Conservation (phyloP, 805 yeast species). For the Saccharomycopsis sp. region DNA sequence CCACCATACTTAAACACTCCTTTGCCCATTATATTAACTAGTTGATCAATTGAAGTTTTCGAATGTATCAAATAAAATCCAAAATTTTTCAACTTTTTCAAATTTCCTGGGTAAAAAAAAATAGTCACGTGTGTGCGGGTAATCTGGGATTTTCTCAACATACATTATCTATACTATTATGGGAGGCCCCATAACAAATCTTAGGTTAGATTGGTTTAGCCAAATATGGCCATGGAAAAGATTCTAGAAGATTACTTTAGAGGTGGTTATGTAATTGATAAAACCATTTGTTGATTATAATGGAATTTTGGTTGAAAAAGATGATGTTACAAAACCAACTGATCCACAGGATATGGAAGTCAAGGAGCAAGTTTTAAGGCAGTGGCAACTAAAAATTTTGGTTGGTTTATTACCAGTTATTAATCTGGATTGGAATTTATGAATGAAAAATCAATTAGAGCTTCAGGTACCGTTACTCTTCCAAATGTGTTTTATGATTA, state of each 20-base stretch:
- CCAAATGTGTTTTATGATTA: constrained; percentile 49
- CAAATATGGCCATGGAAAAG: constrained; percentile 56
- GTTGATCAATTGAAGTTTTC: too few species aligned
- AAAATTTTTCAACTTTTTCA: too few species aligned
- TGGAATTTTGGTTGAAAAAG: constrained; percentile 93
- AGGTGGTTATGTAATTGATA: constrained; percentile 83
- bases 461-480: constrained; percentile 69
- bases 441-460: constrained; percentile 64
- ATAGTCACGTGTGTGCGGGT: too few species aligned
- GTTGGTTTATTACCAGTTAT: constrained; percentile 94
- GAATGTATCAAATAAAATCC: too few species aligned
- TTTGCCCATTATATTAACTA: constrained; percentile 45
- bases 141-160: too few species aligned
- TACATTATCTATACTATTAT: too few species aligned
- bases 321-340: constrained; percentile 71
- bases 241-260: constrained; percentile 62
- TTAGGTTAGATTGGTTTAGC: constrained; percentile 81
- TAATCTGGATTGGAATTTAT: constrained; percentile 51
- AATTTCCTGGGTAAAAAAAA: too few species aligned
- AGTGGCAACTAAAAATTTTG: constrained; percentile 92
- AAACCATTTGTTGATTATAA: constrained; percentile 84
- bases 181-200: constrained; percentile 98
- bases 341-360: constrained; percentile 89
- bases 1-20: constrained; percentile 36
- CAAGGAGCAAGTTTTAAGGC: constrained; percentile 91